Conservation (phyloP, 176 grass and related monocot species). For the Eleusine coracana region DNA sequence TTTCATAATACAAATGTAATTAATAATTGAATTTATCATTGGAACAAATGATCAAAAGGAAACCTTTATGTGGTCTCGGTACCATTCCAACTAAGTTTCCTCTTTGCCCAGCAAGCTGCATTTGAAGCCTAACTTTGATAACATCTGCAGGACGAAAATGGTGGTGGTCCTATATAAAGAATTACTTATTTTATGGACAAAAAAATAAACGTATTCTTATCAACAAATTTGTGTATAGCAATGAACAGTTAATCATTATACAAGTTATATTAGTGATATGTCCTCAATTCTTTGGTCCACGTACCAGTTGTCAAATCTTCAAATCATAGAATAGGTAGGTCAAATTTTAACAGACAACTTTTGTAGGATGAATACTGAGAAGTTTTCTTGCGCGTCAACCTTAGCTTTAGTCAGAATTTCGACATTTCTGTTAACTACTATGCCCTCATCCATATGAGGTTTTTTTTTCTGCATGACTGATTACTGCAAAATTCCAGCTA, state of each 20-base stretch:
- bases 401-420: conserved; percentile 11
- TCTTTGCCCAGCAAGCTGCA: conserved; percentile 95
- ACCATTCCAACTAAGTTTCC: conserved; percentile 96
- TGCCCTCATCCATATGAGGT: neutral
- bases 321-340: neutral
- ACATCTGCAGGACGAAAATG: conserved; percentile 77
- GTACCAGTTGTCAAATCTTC: conserved; percentile 1
- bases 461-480: neutral
- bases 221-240: neutral
- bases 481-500: neutral
- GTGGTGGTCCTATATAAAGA: conserved; percentile 40
- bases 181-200: conserved; percentile 13
- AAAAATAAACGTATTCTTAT: conserved; percentile 23
- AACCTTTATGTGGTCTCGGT: conserved; percentile 29
- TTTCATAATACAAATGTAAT: conserved; percentile 35
- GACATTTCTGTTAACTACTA: conserved; percentile 6
- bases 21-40: conserved; percentile 28
- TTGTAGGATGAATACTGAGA: neutral
- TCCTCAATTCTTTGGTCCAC: neutral
- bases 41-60: conserved; percentile 11
- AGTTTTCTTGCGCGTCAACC: neutral
- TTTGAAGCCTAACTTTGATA: conserved; percentile 98
- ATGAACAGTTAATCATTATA: conserved; percentile 11
- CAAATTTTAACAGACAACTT: neutral
- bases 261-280: conserved; percentile 1